Evolutionary conservation across 768 basidiomycete genomes (phyloP), one percentile per base, ranked within the genome.

Genomic region (Rhizopogon vesiculosus): DNA sequence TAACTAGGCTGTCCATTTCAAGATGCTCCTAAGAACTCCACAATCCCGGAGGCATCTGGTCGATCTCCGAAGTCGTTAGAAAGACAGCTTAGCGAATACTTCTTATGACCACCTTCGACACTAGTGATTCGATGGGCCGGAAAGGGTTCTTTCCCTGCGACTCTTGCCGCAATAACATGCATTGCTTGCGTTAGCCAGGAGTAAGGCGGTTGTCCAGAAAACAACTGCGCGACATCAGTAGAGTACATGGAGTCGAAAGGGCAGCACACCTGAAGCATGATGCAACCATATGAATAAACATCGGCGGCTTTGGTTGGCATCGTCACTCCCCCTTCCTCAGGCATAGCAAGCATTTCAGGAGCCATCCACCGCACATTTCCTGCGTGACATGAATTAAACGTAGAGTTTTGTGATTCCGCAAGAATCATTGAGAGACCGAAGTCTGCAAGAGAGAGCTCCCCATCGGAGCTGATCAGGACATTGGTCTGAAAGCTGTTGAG

Each of bases 271-370:
- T 58, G 57, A 12, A 55, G 33, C 33, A 63, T 62, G 19, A 77
- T 70, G 56, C 75, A 73, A 6, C 76, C 76, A 22, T 73, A 76
- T 0, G 76, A 77, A 5, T 71, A 76, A 10, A 67, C 54, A 60
- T 76, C 75, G 1, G 69, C 61, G 18, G 57, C 59, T 43, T 31
- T 42, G 10, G 74, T 72, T 16, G 63, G 31, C 13, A 19, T 35
- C 18, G 8, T 18, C 31, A 19, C 54, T 22, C 45, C 59, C 28
- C 51, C 57, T 59, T 38, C 58, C 53, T 40, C 59, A 49, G 54
- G 43, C 44, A 33, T 33, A 33, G 31, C 64, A 53, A 76, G 79
- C 0, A 80, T 56, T 46, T 58, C 57, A 16, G 57, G 46, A 2
- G 53, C 53, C 18, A 33, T 38, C 53, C 53, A 54, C 7, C 53